Evolutionary conservation across 2,329 filamentous ascomycete genomes (phyloP).

Genomic region (Fonsecaea nubica): DNA sequence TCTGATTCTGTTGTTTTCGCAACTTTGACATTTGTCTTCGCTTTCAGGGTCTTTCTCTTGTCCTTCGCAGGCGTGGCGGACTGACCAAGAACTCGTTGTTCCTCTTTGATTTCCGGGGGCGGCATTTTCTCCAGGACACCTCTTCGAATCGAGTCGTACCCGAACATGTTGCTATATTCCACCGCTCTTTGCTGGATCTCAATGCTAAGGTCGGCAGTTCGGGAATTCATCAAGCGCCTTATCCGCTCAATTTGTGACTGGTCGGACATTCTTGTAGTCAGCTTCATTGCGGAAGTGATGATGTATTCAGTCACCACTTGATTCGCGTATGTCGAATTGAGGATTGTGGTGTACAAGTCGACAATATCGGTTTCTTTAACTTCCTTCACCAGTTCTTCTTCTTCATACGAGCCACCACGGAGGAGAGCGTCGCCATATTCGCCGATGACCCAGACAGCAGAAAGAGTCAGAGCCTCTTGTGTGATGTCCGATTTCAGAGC

Average conservation of each 20-base stretch:
- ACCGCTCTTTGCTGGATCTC: conserved; percentile 96
- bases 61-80: conserved; percentile 64
- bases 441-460: conserved; percentile 95
- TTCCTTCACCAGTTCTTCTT: conserved; percentile 82
- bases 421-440: conserved; percentile 94
- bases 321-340: conserved; percentile 92
- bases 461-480: conserved; percentile 91
- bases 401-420: conserved; percentile 87
- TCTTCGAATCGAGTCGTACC: conserved; percentile 81
- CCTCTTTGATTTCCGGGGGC: conserved; percentile 93
- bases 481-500: conserved; percentile 95
- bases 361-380: conserved; percentile 90
- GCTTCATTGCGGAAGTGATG: conserved; percentile 90
- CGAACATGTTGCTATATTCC: conserved; percentile 94
- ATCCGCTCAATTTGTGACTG: conserved; percentile 85
- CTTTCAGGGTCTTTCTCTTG: conserved; percentile 69
- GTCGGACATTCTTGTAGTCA: conserved; percentile 86
- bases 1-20: conserved; percentile 86
- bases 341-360: conserved; percentile 87
- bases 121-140: conserved; percentile 98
- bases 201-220: conserved; percentile 87
- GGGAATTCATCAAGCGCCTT: conserved; percentile 74
- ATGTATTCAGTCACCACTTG: conserved; percentile 96
- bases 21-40: conserved; percentile 74
- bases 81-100: conserved; percentile 87